phyloP scores from a whole-genome alignment of 1,139 yeast genomes.

The Blastobotrys serpentis region DNA sequence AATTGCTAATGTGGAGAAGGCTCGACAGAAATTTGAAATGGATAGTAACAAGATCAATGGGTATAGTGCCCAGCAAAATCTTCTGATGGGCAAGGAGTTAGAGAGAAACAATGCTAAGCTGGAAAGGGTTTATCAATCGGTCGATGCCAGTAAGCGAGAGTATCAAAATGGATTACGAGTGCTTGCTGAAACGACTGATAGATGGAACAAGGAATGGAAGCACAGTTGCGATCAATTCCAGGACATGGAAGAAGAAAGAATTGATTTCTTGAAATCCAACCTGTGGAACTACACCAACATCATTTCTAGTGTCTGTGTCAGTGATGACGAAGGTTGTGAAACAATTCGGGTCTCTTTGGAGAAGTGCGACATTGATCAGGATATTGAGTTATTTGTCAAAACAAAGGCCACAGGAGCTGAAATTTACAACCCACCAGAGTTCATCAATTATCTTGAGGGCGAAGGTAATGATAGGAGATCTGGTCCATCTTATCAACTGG shows the following conservation, averaged over 20 bases:
- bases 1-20: constrained; percentile 42
- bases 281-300: constrained; percentile 82
- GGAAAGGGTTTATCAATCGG: constrained; percentile 52
- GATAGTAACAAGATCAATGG: constrained; percentile 62
- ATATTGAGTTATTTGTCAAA: constrained; percentile 56
- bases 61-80: constrained; percentile 59
- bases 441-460: constrained; percentile 50
- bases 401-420: constrained; percentile 66
- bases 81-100: constrained; percentile 76
- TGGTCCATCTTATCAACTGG: constrained; percentile 29
- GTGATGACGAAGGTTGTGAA: constrained; percentile 75
- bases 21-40: constrained; percentile 54
- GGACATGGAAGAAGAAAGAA: constrained; percentile 73
- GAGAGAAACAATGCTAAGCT: constrained; percentile 65
- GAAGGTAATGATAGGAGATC: constrained; percentile 32
- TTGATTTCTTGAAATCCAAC: constrained; percentile 70
- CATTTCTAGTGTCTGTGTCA: constrained; percentile 73
- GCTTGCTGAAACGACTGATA: constrained; percentile 64
- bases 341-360: constrained; percentile 66
- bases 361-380: constrained; percentile 61
- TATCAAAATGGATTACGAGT: constrained; percentile 60
- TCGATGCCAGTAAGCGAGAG: constrained; percentile 51
- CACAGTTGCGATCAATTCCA: constrained; percentile 67
- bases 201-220: constrained; percentile 81
- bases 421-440: constrained; percentile 56